These are phyloP conservation scores for Penicillium malachiteum DNA, from an alignment of 495 filamentous ascomycete genomes.

Conservation along the genomic window DNA sequence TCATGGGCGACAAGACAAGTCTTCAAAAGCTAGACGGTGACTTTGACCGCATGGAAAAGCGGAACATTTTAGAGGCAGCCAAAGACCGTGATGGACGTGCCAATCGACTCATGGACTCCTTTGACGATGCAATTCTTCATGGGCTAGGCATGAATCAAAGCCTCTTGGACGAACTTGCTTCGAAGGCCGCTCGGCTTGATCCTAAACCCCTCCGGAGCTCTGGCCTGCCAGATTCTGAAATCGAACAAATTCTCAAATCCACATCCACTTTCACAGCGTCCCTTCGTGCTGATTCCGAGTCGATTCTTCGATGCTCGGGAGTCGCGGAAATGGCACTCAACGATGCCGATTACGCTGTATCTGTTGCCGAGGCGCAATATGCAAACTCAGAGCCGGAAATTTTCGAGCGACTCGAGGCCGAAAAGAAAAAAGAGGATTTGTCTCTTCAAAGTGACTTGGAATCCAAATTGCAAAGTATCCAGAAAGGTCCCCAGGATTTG, in stretches of 20 bases:
- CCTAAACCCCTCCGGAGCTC: conserved; percentile 30
- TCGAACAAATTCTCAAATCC: conserved; percentile 47
- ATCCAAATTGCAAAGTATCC: conserved; percentile 49
- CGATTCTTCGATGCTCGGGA: conserved; percentile 49
- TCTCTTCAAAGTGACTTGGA: conserved; percentile 46
- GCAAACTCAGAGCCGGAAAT: conserved; percentile 43
- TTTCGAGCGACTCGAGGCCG: conserved; percentile 43
- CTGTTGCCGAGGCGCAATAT: conserved; percentile 52
- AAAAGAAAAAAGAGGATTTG: conserved; percentile 53
- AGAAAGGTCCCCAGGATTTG: conserved; percentile 40
- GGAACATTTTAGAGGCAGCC: conserved; percentile 50
- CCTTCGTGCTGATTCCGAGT: conserved; percentile 48
- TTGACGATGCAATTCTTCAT: conserved; percentile 52
- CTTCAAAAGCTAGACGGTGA: conserved; percentile 52
- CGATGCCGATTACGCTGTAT: conserved; percentile 53
- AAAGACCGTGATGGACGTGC: conserved; percentile 50
- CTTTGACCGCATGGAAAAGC: conserved; percentile 54
- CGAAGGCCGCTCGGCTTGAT: conserved; percentile 40
- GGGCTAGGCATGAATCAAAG: conserved; percentile 54
- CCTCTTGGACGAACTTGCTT: conserved; percentile 48
- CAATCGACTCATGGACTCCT: conserved; percentile 53
- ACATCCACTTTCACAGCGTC: conserved; percentile 39
- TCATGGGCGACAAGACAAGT: conserved; percentile 48
- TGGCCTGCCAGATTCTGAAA: conserved; percentile 37
- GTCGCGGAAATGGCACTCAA: conserved; percentile 50